Percentiles rank a stretch among this genome's conserved stretches.
These are phyloP conservation scores for Dispira simplex DNA, from an alignment of 192 early-diverging fungal genomes.

Conservation along the genomic window DNA sequence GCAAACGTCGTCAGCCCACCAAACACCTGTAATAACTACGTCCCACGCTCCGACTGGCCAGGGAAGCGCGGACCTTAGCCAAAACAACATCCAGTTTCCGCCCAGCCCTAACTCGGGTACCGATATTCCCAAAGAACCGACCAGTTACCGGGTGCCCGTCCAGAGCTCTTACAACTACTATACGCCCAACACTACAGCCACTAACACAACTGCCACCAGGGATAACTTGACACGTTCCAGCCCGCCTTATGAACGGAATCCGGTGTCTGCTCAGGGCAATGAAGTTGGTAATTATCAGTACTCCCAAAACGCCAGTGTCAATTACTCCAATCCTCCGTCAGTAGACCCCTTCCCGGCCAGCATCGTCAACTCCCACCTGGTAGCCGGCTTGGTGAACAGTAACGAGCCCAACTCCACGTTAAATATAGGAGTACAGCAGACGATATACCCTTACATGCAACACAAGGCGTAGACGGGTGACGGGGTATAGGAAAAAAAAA, in stretches of 20 bases:
- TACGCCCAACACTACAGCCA: not conserved
- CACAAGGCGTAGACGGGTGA: not conserved
- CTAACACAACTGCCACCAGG: not conserved
- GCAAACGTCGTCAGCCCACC: too few species aligned
- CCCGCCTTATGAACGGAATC: not conserved
- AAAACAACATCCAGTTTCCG: not conserved
- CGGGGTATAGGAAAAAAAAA: too few species aligned
- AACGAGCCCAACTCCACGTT: not conserved
- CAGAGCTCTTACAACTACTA: not conserved
- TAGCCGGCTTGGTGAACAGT: not conserved
- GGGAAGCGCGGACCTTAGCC: not conserved
- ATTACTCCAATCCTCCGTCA: not conserved
- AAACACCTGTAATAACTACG: too few species aligned
- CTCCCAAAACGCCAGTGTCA: too few species aligned
- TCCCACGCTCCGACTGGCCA: not conserved
- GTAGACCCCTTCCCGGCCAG: slow-evolving; percentile 8
- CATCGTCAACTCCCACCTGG: slow-evolving; percentile 7
- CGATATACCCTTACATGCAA: slow-evolving; percentile 1
- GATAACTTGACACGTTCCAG: not conserved
- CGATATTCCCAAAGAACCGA: too few species aligned
- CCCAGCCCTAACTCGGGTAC: slow-evolving; percentile 5
- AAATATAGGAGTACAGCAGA: not conserved
- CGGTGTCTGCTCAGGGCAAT: not conserved
- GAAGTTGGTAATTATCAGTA: not conserved
- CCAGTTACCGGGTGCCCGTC: too few species aligned